Evolutionary conservation across 2,329 filamentous ascomycete genomes (phyloP).

Genomic region (Aureobasidium namibiae): DNA sequence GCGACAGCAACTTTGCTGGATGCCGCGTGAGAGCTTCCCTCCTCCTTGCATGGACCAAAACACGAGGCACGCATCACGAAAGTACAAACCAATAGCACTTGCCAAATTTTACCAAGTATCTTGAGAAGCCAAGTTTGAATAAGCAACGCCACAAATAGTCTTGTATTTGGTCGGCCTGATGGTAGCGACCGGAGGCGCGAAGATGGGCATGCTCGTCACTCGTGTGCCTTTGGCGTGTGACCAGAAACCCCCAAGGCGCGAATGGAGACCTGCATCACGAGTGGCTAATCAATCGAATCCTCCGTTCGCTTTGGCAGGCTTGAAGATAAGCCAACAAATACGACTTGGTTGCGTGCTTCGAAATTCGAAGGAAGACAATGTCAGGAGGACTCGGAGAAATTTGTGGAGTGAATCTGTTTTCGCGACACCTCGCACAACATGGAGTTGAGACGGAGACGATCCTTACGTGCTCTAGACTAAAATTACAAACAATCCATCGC

Average conservation of each 20-base stretch:
- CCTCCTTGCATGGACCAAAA: not conserved
- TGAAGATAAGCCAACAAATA: not conserved
- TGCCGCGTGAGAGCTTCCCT: not conserved
- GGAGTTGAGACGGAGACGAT: not conserved
- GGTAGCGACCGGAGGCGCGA: not conserved
- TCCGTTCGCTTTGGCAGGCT: not conserved
- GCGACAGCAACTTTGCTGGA: not conserved
- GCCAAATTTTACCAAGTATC: not conserved
- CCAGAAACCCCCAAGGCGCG: not conserved
- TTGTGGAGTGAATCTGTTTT: not conserved
- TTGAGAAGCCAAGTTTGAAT: not conserved
- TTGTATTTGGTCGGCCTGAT: not conserved
- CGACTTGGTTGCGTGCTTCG: not conserved
- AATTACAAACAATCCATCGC: not conserved
- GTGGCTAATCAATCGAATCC: not conserved
- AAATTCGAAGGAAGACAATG: not conserved
- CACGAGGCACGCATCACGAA: not conserved
- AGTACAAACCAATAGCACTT: not conserved
- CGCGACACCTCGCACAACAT: not conserved
- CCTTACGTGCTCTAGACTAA: not conserved
- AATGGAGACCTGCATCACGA: not conserved
- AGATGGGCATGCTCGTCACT: not conserved
- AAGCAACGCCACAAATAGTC: constrained; percentile 1
- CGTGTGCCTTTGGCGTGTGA: not conserved
- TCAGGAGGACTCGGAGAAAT: not conserved